Percentiles rank a stretch among this genome's conserved stretches.
Conservation (phyloP, 1,284 basidiomycete species). For the Ceratobasidium sp. region DNA sequence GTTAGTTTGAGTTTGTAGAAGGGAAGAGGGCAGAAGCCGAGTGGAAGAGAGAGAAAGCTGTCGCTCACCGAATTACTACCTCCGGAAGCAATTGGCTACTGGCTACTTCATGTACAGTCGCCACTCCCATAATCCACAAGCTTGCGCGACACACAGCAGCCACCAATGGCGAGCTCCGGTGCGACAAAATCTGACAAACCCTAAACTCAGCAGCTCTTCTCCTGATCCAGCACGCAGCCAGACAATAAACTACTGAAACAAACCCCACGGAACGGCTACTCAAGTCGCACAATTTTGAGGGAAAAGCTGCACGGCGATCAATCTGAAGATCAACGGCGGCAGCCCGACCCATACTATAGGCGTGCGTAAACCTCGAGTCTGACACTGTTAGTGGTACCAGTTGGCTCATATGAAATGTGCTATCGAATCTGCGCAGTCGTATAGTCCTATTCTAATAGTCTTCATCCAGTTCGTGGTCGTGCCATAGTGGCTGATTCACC, state of each 20-base stretch:
- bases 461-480: not conserved
- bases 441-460: slow-evolving; percentile 22
- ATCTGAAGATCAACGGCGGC: slow-evolving; percentile 62
- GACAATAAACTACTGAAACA: slow-evolving; percentile 27
- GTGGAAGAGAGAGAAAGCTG: no score
- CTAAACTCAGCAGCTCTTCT: slow-evolving; percentile 69
- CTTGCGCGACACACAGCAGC: slow-evolving; percentile 81
- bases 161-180: slow-evolving; percentile 78
- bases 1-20: slow-evolving; percentile 7
- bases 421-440: slow-evolving; percentile 2
- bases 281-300: slow-evolving; percentile 85
- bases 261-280: slow-evolving; percentile 77
- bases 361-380: slow-evolving; percentile 72
- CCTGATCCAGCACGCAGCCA: slow-evolving; percentile 1
- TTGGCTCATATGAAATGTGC: slow-evolving; percentile 16
- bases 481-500: not conserved
- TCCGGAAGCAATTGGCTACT: slow-evolving; percentile 82
- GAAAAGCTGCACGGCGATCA: slow-evolving; percentile 77
- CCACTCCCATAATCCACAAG: slow-evolving; percentile 80
- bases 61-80: slow-evolving; percentile 84
- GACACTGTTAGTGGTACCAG: not conserved
- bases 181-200: slow-evolving; percentile 71
- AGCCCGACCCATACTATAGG: slow-evolving; percentile 75
- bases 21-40: slow-evolving; percentile 5
- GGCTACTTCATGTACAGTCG: slow-evolving; percentile 80